phyloP scores from a whole-genome alignment of 257 asterid genomes.

The Solanum virginianum region DNA sequence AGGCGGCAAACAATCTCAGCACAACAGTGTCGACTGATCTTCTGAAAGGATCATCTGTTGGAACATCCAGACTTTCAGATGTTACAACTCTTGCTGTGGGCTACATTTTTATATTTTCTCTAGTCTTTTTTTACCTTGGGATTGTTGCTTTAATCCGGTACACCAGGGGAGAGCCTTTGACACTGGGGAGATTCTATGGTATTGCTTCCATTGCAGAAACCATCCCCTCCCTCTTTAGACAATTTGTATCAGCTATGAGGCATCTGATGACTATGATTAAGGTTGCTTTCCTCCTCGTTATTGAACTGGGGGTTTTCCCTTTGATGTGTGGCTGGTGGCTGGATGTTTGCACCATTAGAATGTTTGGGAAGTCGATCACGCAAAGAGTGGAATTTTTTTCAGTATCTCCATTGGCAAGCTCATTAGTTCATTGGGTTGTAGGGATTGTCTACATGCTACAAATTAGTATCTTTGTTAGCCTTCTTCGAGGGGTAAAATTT shows the following conservation, averaged over 20 bases:
- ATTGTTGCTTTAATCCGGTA: slow-evolving; percentile 69
- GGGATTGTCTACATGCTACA: slow-evolving; percentile 97
- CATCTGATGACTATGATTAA: slow-evolving; percentile 98
- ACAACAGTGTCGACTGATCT: slow-evolving; percentile 47
- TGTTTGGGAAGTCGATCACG: slow-evolving; percentile 88
- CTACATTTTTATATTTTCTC: slow-evolving; percentile 68
- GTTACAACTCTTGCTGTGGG: slow-evolving; percentile 98
- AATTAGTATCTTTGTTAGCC: slow-evolving; percentile 98
- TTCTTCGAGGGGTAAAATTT: slow-evolving; percentile 85
- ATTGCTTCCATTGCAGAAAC: slow-evolving; percentile 90
- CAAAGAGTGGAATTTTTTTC: slow-evolving; percentile 96
- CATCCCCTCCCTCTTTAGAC: slow-evolving; percentile 85
- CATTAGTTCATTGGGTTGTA: slow-evolving; percentile 96
- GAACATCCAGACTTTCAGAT: slow-evolving; percentile 81
- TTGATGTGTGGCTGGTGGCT: slow-evolving; percentile 99
- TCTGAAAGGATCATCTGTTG: slow-evolving; percentile 46
- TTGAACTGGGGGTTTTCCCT: slow-evolving; percentile 98
- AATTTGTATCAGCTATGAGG: slow-evolving; percentile 88
- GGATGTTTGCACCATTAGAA: slow-evolving; percentile 88
- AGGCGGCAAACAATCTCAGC: slow-evolving; percentile 41
- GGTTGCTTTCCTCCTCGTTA: slow-evolving; percentile 95
- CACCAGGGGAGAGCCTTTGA: slow-evolving; percentile 88
- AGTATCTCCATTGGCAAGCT: slow-evolving; percentile 90
- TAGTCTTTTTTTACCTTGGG: slow-evolving; percentile 73
- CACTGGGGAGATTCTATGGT: slow-evolving; percentile 93